Evolutionary conservation across 2,329 filamentous ascomycete genomes (phyloP), one percentile per base, ranked within the genome.

Genomic region (Huntiella moniliformis): DNA sequence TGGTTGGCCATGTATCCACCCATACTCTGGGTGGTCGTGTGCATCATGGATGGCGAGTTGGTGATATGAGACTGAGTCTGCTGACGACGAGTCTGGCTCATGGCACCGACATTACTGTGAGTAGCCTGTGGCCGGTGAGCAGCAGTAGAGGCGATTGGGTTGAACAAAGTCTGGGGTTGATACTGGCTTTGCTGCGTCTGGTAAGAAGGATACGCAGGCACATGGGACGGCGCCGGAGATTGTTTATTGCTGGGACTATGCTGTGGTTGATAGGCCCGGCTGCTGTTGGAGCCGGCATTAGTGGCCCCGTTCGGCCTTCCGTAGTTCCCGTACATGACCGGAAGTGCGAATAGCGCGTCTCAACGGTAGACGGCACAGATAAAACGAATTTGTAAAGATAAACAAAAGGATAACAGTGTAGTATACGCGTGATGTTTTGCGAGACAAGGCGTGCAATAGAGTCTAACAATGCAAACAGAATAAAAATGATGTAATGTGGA

Each of bases 161-260:
- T 59, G 58, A 72, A 75, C 50, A 75, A 60, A 52, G 71, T 68
- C 52, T 71, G 69, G 15, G 67, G 58, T 51, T 72, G 74, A 15
- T 62, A 54, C 49, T 60, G 61, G 50, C 65, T 63, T 12, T 65
- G 60, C 22, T 65, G 61, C 53, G 70, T 69, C 46, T 66, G 58
- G 56, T 74, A 74, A 45, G 65, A 55, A 56, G 72, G 70, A 55
- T 74, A 75, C 2, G 70, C 67, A 49, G 70, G 67, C 50, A 68
- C 66, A 54, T 70, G 64, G 52, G 71, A 70, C 51, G 70, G 64
- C 16, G 67, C 67, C 35, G 71, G 67, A 22, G 71, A 70, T 51
- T 70, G 67, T 56, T 74, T 73, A 56, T 67, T 72, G 52, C 65
- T 63, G 53, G 67, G 66, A 52, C 64, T 66, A 49, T 66, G 61